These are phyloP conservation scores for Fusarium sp. DNA, from an alignment of 2,329 filamentous ascomycete genomes.

Conservation along the genomic window DNA sequence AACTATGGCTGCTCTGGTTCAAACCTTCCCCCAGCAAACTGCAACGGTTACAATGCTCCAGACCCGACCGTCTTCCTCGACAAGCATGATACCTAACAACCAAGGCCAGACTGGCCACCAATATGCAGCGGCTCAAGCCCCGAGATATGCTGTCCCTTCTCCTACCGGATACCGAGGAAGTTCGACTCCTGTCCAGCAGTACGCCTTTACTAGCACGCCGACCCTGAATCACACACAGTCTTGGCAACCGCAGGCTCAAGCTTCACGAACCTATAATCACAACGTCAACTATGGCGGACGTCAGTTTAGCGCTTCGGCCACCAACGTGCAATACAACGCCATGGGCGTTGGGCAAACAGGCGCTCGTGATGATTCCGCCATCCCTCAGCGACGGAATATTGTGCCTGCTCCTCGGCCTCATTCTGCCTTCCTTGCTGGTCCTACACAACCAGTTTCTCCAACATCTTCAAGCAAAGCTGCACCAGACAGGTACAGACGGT, in stretches of 20 bases:
- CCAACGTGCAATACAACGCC: slow-evolving; percentile 54
- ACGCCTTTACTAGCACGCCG: slow-evolving; percentile 80
- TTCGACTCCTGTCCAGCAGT: slow-evolving; percentile 75
- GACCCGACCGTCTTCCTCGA: slow-evolving; percentile 71
- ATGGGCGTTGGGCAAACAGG: slow-evolving; percentile 53
- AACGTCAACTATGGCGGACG: slow-evolving; percentile 46
- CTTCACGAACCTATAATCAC: slow-evolving; percentile 32
- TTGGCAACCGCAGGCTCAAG: slow-evolving; percentile 58
- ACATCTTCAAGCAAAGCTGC: slow-evolving; percentile 60
- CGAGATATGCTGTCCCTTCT: slow-evolving; percentile 49
- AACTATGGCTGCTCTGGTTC: slow-evolving; percentile 87
- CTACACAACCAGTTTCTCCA: slow-evolving; percentile 61
- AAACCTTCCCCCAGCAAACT: slow-evolving; percentile 82
- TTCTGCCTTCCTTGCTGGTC: slow-evolving; percentile 54
- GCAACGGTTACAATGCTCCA: slow-evolving; percentile 81
- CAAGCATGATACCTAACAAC: slow-evolving; percentile 59
- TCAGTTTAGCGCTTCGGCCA: slow-evolving; percentile 54
- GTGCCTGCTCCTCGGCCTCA: slow-evolving; percentile 55
- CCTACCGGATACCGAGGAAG: slow-evolving; percentile 65
- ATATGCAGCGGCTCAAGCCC: slow-evolving; percentile 56
- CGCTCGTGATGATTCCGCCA: slow-evolving; percentile 64
- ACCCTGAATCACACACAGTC: slow-evolving; percentile 66
- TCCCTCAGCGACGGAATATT: slow-evolving; percentile 57
- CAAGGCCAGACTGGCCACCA: slow-evolving; percentile 63
- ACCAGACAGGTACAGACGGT: slow-evolving; percentile 80